Evolutionary conservation across 192 early-diverging fungal species (phyloP).

Genomic region (Chytriomyces sp.): DNA sequence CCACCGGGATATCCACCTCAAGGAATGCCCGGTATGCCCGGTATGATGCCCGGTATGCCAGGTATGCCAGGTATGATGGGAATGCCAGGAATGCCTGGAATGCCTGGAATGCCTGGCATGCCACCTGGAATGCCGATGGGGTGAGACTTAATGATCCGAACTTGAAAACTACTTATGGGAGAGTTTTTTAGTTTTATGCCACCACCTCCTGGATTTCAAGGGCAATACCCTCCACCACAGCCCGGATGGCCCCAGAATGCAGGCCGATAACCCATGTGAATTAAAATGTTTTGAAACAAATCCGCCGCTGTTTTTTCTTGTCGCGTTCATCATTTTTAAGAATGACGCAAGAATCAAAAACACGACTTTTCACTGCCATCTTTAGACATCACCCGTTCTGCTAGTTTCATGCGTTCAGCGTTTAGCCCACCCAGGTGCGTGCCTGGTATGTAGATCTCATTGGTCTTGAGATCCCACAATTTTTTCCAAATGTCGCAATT

Average conservation of each 20-base stretch:
- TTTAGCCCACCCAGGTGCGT: too few species aligned
- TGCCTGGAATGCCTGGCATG: conserved; percentile 42
- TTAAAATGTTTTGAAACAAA: too few species aligned
- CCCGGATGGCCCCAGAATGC: conserved; percentile 4
- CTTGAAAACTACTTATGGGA: neutral
- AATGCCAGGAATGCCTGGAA: conserved; percentile 41
- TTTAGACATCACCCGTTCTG: too few species aligned
- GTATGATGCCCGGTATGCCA: conserved; percentile 26
- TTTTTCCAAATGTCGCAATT: too few species aligned
- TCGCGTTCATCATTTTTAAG: too few species aligned
- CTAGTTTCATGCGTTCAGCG: too few species aligned
- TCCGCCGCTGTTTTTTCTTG: too few species aligned
- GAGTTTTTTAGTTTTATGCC: conserved; percentile 26
- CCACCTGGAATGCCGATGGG: neutral
- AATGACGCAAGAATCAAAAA: too few species aligned
- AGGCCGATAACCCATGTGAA: too few species aligned
- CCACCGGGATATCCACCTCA: conserved; percentile 34
- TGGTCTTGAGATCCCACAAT: too few species aligned
- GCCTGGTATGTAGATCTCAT: too few species aligned
- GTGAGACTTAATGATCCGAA: conserved; percentile 10
- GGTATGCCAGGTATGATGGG: neutral
- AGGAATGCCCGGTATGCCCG: conserved; percentile 37
- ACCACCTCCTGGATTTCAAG: conserved; percentile 10
- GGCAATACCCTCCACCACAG: conserved; percentile 35
- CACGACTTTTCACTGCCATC: too few species aligned